phyloP scores from a whole-genome alignment of 768 basidiomycete species.

The Panaeolus cyanescens region DNA sequence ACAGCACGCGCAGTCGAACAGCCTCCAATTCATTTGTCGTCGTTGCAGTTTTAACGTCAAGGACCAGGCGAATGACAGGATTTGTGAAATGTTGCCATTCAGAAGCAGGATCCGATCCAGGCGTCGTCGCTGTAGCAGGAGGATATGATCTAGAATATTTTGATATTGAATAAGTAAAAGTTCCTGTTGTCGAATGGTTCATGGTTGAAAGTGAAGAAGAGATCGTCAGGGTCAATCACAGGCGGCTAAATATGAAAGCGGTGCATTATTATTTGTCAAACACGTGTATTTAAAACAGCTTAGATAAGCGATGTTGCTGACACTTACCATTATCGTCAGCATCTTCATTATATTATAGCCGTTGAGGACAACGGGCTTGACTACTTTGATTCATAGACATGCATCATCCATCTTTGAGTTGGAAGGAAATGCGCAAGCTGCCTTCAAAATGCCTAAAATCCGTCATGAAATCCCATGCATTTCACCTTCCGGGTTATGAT shows the following conservation, averaged over 20 bases:
- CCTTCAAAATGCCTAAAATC: slow-evolving; percentile 49
- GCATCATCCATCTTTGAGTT: slow-evolving; percentile 4
- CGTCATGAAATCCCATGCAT: slow-evolving; percentile 71
- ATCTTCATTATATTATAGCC: background rate
- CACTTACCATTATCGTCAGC: background rate
- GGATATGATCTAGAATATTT: slow-evolving; percentile 76
- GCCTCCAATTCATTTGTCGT: slow-evolving; percentile 56
- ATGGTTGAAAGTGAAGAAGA: slow-evolving; percentile 20
- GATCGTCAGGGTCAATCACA: background rate
- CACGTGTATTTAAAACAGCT: slow-evolving; percentile 5
- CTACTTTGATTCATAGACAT: background rate
- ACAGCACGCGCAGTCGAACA: slow-evolving; percentile 64
- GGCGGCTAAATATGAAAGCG: slow-evolving; percentile 8
- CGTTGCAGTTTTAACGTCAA: slow-evolving; percentile 57
- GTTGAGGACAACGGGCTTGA: no score
- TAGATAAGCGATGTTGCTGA: slow-evolving; percentile 1
- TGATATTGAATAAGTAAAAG: slow-evolving; percentile 53
- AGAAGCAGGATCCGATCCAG: slow-evolving; percentile 27
- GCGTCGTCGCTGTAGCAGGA: slow-evolving; percentile 13
- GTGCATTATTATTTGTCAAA: background rate
- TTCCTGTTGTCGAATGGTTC: slow-evolving; percentile 60
- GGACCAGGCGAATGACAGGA: slow-evolving; percentile 59
- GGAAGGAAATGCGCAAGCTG: slow-evolving; percentile 31
- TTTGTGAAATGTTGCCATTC: slow-evolving; percentile 85
- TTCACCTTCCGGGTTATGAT: slow-evolving; percentile 67